Evolutionary conservation across 805 yeast genomes (phyloP).

Genomic region (Lipomyces chichibuensis): DNA sequence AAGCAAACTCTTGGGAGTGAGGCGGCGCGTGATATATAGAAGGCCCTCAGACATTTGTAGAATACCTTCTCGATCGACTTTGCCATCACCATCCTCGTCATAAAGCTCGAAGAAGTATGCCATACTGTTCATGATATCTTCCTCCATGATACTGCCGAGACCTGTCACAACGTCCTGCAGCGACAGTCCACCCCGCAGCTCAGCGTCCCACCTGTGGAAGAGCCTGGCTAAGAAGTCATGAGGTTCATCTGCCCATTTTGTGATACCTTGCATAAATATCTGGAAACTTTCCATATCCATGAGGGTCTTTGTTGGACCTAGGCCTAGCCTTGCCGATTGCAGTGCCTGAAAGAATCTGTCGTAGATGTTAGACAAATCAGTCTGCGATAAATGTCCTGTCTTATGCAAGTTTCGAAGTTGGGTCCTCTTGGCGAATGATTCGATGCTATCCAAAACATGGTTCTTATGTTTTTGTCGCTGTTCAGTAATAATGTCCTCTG

Average conservation of each 20-base stretch:
- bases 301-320: constrained; percentile 51
- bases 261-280: constrained; percentile 73
- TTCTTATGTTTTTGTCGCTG: constrained; percentile 73
- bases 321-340: constrained; percentile 60
- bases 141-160: constrained; percentile 65
- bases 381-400: constrained; percentile 60
- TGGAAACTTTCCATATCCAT: constrained; percentile 76
- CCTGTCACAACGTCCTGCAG: constrained; percentile 75
- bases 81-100: constrained; percentile 61
- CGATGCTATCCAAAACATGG: constrained; percentile 81
- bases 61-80: constrained; percentile 75
- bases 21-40: constrained; percentile 77
- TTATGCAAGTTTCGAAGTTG: constrained; percentile 85
- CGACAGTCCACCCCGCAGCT: constrained; percentile 55
- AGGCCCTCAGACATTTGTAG: constrained; percentile 86
- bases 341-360: constrained; percentile 82
- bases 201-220: constrained; percentile 72
- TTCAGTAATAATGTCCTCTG: constrained; percentile 70
- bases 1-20: constrained; percentile 2
- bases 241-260: constrained; percentile 65
- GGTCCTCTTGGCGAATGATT: constrained; percentile 86
- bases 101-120: constrained; percentile 79
- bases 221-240: constrained; percentile 62
- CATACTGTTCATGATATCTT: constrained; percentile 76
- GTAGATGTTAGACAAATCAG: constrained; percentile 70